Conservation (phyloP, 106 monocot genomes). For the Dioscorea alata region DNA sequence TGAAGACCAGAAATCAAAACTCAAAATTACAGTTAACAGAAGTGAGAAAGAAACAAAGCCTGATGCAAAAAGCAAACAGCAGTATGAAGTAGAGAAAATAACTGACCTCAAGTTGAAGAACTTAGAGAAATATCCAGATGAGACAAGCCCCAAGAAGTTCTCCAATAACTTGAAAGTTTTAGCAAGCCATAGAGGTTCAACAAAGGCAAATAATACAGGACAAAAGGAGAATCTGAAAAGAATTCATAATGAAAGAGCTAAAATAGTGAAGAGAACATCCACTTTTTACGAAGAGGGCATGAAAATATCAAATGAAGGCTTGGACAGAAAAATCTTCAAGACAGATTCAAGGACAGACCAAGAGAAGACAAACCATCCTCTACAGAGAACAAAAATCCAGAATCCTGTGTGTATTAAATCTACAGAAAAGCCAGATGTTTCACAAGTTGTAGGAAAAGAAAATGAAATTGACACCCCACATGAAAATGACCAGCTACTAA, state of each 20-base stretch:
- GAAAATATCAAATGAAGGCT: constrained; percentile 7
- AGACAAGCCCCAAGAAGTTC: constrained; percentile 2
- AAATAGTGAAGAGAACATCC: constrained; percentile 1
- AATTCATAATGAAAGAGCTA: constrained; percentile 9
- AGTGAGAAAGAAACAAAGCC: background rate
- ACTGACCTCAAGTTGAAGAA: constrained; percentile 7
- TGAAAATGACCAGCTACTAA: background rate
- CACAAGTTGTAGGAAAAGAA: background rate
- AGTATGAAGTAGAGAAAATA: background rate
- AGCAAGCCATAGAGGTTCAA: constrained; percentile 1
- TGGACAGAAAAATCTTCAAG: background rate
- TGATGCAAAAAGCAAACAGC: constrained; percentile 8
- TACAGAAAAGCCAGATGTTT: constrained; percentile 12
- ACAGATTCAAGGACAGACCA: constrained; percentile 10
- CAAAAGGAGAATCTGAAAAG: constrained; percentile 14
- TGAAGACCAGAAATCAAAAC: constrained; percentile 1
- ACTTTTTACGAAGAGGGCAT: constrained; percentile 7
- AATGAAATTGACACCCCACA: constrained; percentile 6
- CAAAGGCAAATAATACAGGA: constrained; percentile 2
- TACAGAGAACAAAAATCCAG: background rate
- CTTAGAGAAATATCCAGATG: constrained; percentile 3
- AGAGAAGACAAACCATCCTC: constrained; percentile 1
- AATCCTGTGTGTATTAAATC: constrained; percentile 11
- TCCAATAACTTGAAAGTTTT: background rate
- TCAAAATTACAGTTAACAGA: constrained; percentile 7